Evolutionary conservation across 495 filamentous ascomycete species (phyloP), one percentile per base, ranked within the genome.

Genomic region (Lepidopterella palustris): DNA sequence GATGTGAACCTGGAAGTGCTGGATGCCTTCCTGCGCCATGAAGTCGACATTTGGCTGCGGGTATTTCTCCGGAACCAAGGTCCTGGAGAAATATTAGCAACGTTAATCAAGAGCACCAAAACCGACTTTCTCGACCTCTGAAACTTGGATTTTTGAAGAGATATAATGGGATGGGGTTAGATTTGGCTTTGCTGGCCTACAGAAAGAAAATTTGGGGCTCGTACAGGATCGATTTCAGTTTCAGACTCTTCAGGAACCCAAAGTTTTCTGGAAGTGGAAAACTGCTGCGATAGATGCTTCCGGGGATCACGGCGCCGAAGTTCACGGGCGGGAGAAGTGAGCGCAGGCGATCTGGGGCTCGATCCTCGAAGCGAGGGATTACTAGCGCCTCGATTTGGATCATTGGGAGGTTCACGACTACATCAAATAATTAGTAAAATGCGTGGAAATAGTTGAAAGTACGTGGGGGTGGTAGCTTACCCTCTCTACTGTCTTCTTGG

Each of bases 141-240:
- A 13, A 13, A 18, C 35, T 42, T 18, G 18, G 13, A 18, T 18
- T 3, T 3, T 18, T 50, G 47, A 24, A 50, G 11, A 27, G 47
- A 50, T 50, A 21, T 13, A 11, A 3, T 11, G 11, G 20, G 5
- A 50, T 8, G 25, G 47, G 47, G 10, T 27, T n/a, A n/a, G n/a
- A n/a, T n/a, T n/a, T n/a, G n/a, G n/a, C n/a, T 50, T 27, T 13
- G 21, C 11, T 10, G 5, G 47, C 21, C 15, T 50, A 50, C 10
- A 13, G 24, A 50, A 50, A 13, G 47, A 50, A 25, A 26, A 31
- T n/a, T 55, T 55, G 26, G 29, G 21, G 81, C 70, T 73, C 60
- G 27, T 21, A 89, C 87, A 95, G 73, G 29, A 95, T 81, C 24
- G 84, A 90, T 73, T 85, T 88, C 57, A 95, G 71, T 10, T 80